Percentiles rank a stretch among this genome's conserved stretches.
Conservation (phyloP, 1,139 yeast species). For the Pichia sp. region DNA sequence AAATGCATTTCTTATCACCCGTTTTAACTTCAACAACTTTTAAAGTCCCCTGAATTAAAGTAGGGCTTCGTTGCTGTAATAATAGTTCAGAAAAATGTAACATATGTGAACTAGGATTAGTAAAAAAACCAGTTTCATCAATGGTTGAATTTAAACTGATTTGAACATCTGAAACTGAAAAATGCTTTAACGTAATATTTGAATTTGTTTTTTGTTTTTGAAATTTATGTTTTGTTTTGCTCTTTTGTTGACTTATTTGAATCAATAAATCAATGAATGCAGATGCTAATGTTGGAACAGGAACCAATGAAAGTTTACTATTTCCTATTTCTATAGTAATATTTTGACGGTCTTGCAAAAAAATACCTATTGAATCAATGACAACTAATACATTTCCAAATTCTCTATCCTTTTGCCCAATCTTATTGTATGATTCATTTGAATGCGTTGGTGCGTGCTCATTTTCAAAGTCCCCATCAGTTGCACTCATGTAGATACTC, state of each 20-base stretch:
- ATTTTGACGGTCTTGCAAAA: neutral
- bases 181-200: slow-evolving; percentile 32
- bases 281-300: slow-evolving; percentile 29
- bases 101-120: slow-evolving; percentile 31
- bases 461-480: slow-evolving; percentile 37
- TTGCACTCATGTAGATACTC: slow-evolving; percentile 81
- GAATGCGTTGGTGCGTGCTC: no score
- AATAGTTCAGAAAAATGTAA: slow-evolving; percentile 32
- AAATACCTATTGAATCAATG: slow-evolving; percentile 2
- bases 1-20: slow-evolving; percentile 22
- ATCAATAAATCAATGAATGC: slow-evolving; percentile 19
- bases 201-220: slow-evolving; percentile 1
- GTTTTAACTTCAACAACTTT: slow-evolving; percentile 31
- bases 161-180: slow-evolving; percentile 34
- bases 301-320: slow-evolving; percentile 39
- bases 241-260: slow-evolving; percentile 15
- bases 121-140: slow-evolving; percentile 36
- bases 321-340: slow-evolving; percentile 37
- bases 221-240: neutral
- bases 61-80: slow-evolving; percentile 39
- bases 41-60: slow-evolving; percentile 44
- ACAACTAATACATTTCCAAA: slow-evolving; percentile 1
- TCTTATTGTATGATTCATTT: slow-evolving; percentile 1
- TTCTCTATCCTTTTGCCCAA: slow-evolving; percentile 11
- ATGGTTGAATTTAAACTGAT: slow-evolving; percentile 45